Percentiles rank a stretch among this genome's conserved stretches.
Conservation (phyloP, 768 basidiomycete species). For the Auriscalpium microsporum region DNA sequence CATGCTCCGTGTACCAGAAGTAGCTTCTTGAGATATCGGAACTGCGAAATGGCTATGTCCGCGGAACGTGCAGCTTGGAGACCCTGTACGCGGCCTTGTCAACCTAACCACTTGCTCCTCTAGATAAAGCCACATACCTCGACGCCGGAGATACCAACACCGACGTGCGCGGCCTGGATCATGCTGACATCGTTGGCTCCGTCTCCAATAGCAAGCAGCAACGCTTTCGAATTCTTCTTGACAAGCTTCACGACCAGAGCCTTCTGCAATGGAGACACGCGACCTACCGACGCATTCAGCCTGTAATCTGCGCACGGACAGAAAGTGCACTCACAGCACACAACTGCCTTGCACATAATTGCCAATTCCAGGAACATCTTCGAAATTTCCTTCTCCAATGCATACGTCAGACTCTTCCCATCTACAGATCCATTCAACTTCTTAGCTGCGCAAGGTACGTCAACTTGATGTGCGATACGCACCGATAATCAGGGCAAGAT, state of each 20-base stretch:
- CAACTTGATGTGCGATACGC: not conserved
- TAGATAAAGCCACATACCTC: constrained; percentile 46
- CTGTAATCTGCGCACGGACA: not conserved
- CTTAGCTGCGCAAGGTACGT: not conserved
- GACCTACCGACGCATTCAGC: constrained; percentile 42
- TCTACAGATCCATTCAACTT: constrained; percentile 38
- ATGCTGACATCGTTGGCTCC: constrained; percentile 98
- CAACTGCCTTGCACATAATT: constrained; percentile 96
- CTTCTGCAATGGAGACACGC: constrained; percentile 96
- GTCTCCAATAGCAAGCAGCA: constrained; percentile 94
- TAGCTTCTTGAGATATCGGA: constrained; percentile 90
- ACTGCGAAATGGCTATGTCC: constrained; percentile 97
- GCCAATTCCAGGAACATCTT: constrained; percentile 90
- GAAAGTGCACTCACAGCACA: constrained; percentile 67
- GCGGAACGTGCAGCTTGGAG: constrained; percentile 97
- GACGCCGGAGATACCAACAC: constrained; percentile 94
- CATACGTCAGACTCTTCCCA: constrained; percentile 89
- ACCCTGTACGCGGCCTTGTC: constrained; percentile 41
- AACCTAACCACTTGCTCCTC: too few relatives aligned
- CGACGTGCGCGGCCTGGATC: constrained; percentile 98
- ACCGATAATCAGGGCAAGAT: constrained; percentile 94
- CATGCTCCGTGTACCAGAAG: constrained; percentile 96
- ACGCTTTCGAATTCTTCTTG: constrained; percentile 90
- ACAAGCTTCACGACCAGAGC: constrained; percentile 98
- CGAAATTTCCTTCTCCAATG: constrained; percentile 87